Evolutionary conservation across 352 stramenopile genomes (phyloP).

Genomic region (Globisporangium okanoganense): DNA sequence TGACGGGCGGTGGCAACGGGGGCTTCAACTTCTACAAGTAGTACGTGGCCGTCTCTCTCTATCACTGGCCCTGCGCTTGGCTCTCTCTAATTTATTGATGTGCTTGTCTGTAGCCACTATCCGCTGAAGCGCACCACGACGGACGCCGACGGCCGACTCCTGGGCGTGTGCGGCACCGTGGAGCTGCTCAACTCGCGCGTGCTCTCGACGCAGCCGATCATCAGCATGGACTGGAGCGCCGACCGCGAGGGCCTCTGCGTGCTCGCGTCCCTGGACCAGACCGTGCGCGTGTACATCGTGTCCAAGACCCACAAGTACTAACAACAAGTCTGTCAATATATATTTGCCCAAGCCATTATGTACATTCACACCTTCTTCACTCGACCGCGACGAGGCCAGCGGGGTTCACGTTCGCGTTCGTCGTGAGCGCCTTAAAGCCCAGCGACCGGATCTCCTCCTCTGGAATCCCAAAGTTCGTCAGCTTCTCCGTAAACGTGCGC

Average conservation of each 20-base stretch:
- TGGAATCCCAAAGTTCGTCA: conserved; percentile 61
- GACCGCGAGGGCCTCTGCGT: conserved; percentile 93
- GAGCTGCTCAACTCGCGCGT: conserved; percentile 95
- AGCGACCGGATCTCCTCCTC: conserved; percentile 69
- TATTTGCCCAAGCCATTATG: neutral
- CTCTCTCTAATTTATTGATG: neutral
- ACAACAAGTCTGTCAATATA: conserved; percentile 5
- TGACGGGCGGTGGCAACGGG: conserved; percentile 95
- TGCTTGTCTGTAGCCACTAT: conserved; percentile 50
- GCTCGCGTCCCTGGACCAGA: conserved; percentile 94
- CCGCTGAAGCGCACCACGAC: conserved; percentile 75
- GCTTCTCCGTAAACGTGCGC: conserved; percentile 66
- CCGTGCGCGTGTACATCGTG: conserved; percentile 92
- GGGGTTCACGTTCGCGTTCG: conserved; percentile 56
- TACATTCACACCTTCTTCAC: neutral
- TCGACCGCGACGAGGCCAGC: conserved; percentile 66
- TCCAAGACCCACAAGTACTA: conserved; percentile 96
- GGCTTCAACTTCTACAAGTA: conserved; percentile 98
- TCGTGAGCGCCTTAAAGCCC: conserved; percentile 53
- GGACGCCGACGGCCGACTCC: conserved; percentile 79
- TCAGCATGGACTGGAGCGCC: conserved; percentile 95
- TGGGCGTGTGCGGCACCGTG: conserved; percentile 88
- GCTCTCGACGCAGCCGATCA: conserved; percentile 94
- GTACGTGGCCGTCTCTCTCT: conserved; percentile 41
- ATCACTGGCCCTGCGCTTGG: neutral